phyloP scores from a whole-genome alignment of 2,329 filamentous ascomycete genomes.

The Tolypocladium amazonense region DNA sequence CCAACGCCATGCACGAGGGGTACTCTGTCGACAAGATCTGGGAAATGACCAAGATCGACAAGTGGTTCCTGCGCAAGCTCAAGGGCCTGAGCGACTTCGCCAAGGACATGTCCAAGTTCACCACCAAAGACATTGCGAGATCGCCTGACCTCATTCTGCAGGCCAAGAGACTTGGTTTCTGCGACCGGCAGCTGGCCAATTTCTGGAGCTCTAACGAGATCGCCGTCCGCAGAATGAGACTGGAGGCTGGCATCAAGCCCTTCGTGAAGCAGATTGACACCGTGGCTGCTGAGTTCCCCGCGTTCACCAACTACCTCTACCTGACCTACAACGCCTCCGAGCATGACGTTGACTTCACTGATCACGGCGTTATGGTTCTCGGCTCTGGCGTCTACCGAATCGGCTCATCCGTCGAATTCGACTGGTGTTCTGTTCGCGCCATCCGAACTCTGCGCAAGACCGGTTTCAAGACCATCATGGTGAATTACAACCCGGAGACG shows the following conservation, averaged over 20 bases:
- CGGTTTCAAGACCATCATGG: constrained; percentile 91
- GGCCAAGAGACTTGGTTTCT: constrained; percentile 91
- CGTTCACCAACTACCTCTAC: constrained; percentile 92
- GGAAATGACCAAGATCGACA: constrained; percentile 97
- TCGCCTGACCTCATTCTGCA: constrained; percentile 59
- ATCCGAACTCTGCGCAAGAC: constrained; percentile 80
- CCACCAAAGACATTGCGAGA: constrained; percentile 51
- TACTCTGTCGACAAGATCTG: constrained; percentile 96
- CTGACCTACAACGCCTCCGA: constrained; percentile 88
- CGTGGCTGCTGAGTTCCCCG: constrained; percentile 92
- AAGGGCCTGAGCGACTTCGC: constrained; percentile 86
- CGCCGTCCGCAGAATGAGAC: constrained; percentile 70
- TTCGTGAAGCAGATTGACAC: constrained; percentile 98
- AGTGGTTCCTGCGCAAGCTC: constrained; percentile 91
- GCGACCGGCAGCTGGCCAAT: constrained; percentile 82
- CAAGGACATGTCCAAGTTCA: constrained; percentile 63
- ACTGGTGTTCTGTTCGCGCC: constrained; percentile 95
- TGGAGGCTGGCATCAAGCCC: constrained; percentile 78
- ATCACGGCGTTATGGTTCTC: constrained; percentile 91
- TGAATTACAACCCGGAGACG: constrained; percentile 88
- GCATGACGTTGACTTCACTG: constrained; percentile 73
- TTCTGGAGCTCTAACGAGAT: constrained; percentile 95
- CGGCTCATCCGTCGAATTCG: constrained; percentile 95
- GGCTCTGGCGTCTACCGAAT: constrained; percentile 96
- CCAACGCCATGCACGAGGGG: constrained; percentile 90